Evolutionary conservation across 179 eudicot species (phyloP), one percentile per base, ranked within the genome.

Genomic region (Beta macrorhiza): DNA sequence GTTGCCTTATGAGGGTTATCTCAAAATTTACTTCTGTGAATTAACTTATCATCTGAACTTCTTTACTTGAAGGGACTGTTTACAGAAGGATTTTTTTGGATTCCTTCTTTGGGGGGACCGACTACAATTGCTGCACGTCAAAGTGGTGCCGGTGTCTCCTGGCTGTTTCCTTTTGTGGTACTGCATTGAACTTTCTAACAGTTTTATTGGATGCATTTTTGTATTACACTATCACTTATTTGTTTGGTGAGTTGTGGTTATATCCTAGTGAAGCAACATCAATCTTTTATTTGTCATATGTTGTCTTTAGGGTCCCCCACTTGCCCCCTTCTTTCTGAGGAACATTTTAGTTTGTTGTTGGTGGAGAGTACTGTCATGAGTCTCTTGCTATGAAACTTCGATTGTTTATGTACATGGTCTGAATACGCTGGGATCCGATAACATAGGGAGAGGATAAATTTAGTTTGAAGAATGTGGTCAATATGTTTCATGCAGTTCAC

Each of bases 81-180:
- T 72, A 96, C 98, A 12, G 99, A 96, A 88, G 98, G 99, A 49
- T 96, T 96, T 86, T 96, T 96, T 73, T 96, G 99, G 99, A 94
- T 96, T 84, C 99, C 99, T 47, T 96, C 99, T 53, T 86, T 96
- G 90, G 99, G 97, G 69, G 99, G 99, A 45, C 99, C 99, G 70
- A 96, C 99, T 67, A 85, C 97, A 63, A 91, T 96, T 80, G 99
- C 99, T 87, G 99, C 98, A 84, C 91, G 99, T 75, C 99, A 96
- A 86, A 96, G 95, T 87, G 99, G 99, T 85, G 68, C 98, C 32
- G 99, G 99, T 87, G 79, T 94, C 83, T 96, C 99, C 74, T 96
- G 99, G 99, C 96, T 96, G 67, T 16, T 96, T 82, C 99, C 99
- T 5, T 96, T 96, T 90, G 99, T 96, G 98, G 99, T 96, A 92